Evolutionary conservation across 2,329 filamentous ascomycete species (phyloP), one percentile per base, ranked within the genome.

Genomic region (Colletotrichum graminicola): DNA sequence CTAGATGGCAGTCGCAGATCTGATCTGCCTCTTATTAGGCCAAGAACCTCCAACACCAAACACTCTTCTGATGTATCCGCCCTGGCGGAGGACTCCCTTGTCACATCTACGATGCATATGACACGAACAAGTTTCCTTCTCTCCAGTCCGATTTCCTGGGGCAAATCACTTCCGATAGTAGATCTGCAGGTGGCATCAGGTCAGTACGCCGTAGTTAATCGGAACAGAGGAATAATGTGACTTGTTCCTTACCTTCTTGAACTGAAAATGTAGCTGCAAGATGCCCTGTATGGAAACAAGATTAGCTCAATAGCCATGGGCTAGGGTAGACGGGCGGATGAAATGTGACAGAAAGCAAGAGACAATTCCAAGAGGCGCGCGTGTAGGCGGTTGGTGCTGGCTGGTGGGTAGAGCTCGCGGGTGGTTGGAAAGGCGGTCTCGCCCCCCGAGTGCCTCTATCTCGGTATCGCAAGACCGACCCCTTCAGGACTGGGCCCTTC

Each of bases 201-300:
- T 81, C 54, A 75, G 69, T 71, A 66, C 51, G 63, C 60, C 43
- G 26, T 36, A 36, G 49, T 71, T 59, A 45, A 18, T 43, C 12
- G n/a, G n/a, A 34, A 3, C 21, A 29, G 36, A 36, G 43, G 49
- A 23, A 51, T 47, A 66, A 52, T 52, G 63, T 67, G 66, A 45
- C 32, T 67, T 43, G 41, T 65, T 57, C 75, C 82, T 78, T 82
- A 97, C 94, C 90, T 97, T 97, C 82, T 98, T 99, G 87, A 98
- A 98, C 81, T 98, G 95, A 81, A 99, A 99, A 80, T 98, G 95
- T 70, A 99, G 88, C 83, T 98, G 95, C 69, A 99, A 85, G 76
- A 98, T 97, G 64, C 95, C 95, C 93, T 97, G 79, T 75, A 71
- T 70, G 75, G 59, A 61, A 61, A 71, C 71, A 68, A 76, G 39